Base-by-base conservation (phyloP, 2,329 filamentous ascomycete species). In the Fusarium nelsonii region DNA sequence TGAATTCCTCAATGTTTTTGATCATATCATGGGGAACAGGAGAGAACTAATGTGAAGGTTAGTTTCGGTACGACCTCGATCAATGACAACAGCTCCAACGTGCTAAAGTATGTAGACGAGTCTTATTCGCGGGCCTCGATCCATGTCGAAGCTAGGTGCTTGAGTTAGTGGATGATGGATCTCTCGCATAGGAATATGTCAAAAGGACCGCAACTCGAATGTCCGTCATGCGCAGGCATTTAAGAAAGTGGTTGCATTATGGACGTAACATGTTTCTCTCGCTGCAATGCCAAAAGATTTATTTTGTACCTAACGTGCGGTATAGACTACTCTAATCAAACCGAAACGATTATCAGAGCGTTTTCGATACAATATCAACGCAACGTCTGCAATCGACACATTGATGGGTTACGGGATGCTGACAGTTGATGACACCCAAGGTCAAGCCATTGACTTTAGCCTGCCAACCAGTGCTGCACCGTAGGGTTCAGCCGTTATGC, bases 361-460 rank as follows among this genome's bases (percentile, higher is more conserved):
- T n/a, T 32, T 41, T 36, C 6, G 30, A 30, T 36, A 33, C 9
- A 41, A 50, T 45, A 50, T 54, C 61, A 65, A 43, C 61, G 15
- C 44, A 39, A 32, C 20, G 18, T 16, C 39, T 50, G 9, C 23
- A 34, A 34, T 37, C 36, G 28, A 36, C 26, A 52, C 44, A 51
- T 44, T 34, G 20, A 54, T 20, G 20, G 20, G 58, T 68, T 68
- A 54, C 51, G 65, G 52, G 49, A 56, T 70, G 56, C 66, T 67
- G 66, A 67, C 66, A 68, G 44, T 46, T 54, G 53, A 68, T 67
- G 66, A 63, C 56, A 69, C 44, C 36, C 52, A 66, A 63, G 53
- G 40, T 28, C 48, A 69, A 58, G 46, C 40, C 48, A 65, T 49
- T 54, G 44, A 54, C 48, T 67, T 63, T 62, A 61, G 61, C 49